phyloP scores from a whole-genome alignment of 441 rosid genomes.

The Syzygium malaccense region DNA sequence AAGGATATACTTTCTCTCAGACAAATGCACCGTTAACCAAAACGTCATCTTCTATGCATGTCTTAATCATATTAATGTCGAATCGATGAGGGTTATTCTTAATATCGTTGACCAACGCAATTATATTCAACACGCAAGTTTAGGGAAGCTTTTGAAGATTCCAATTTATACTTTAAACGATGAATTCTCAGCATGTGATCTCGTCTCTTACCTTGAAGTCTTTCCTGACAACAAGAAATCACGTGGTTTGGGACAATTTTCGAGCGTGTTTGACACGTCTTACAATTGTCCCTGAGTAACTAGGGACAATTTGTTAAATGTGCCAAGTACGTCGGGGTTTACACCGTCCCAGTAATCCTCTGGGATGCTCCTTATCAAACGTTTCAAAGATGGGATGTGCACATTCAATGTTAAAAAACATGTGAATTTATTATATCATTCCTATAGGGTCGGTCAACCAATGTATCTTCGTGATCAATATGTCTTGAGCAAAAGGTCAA shows the following conservation, averaged over 20 bases:
- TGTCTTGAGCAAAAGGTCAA: neutral
- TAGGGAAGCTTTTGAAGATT: neutral
- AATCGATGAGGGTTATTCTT: no score
- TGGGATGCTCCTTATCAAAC: neutral
- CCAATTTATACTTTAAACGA: neutral
- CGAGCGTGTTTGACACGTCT: neutral
- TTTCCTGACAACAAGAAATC: neutral
- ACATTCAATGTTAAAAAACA: neutral
- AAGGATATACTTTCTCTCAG: no score
- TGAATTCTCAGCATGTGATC: neutral
- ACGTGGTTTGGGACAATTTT: neutral
- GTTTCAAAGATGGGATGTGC: neutral
- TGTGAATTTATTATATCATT: neutral
- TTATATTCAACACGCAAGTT: neutral
- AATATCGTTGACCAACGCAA: no score
- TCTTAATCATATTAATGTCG: no score
- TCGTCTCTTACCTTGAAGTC: neutral
- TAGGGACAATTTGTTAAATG: neutral
- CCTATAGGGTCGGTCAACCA: accelerated
- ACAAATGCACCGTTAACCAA: no score
- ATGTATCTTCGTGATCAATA: neutral
- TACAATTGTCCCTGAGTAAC: neutral
- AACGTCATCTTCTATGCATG: no score
- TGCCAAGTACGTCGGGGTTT: neutral
- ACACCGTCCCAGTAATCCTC: neutral